Evolutionary conservation across 257 asterid genomes (phyloP).

Genomic region (Apocynum venetum): DNA sequence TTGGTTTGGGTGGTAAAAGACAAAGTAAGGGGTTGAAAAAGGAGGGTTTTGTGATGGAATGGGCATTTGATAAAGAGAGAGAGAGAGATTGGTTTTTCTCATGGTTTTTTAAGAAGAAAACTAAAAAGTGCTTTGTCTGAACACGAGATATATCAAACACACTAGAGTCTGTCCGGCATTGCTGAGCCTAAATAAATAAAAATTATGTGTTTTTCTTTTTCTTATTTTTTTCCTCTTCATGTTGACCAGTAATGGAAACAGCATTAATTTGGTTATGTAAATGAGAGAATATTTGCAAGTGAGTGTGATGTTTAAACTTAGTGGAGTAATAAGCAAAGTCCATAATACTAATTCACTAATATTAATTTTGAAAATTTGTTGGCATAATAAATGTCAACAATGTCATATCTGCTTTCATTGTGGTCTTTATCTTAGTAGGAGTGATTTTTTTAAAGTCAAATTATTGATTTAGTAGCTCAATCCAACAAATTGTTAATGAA

Average conservation of each 20-base stretch:
- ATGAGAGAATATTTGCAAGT: not conserved
- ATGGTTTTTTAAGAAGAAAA: not conserved
- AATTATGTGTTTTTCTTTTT: not conserved
- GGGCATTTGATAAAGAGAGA: not conserved
- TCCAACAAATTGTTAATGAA: no score
- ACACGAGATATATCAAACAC: not conserved
- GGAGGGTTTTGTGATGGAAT: slow-evolving; percentile 2
- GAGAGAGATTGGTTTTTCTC: not conserved
- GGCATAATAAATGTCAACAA: no score
- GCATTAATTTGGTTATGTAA: not conserved
- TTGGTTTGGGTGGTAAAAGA: slow-evolving; percentile 10
- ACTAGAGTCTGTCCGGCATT: not conserved
- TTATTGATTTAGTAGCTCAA: no score
- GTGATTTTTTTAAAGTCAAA: no score
- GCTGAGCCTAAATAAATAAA: not conserved
- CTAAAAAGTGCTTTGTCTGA: not conserved
- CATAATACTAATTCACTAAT: not conserved
- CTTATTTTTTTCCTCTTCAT: not conserved
- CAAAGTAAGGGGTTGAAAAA: slow-evolving; percentile 14
- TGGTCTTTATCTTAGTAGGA: no score
- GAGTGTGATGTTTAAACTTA: not conserved
- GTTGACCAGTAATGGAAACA: not conserved
- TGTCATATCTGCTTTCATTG: no score
- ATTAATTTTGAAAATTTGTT: no score
- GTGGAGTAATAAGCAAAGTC: no score